Percentiles rank a stretch among this genome's conserved stretches.
Evolutionary conservation across 306 rosid genomes (phyloP).

Genomic region (Gillenia trifoliata): DNA sequence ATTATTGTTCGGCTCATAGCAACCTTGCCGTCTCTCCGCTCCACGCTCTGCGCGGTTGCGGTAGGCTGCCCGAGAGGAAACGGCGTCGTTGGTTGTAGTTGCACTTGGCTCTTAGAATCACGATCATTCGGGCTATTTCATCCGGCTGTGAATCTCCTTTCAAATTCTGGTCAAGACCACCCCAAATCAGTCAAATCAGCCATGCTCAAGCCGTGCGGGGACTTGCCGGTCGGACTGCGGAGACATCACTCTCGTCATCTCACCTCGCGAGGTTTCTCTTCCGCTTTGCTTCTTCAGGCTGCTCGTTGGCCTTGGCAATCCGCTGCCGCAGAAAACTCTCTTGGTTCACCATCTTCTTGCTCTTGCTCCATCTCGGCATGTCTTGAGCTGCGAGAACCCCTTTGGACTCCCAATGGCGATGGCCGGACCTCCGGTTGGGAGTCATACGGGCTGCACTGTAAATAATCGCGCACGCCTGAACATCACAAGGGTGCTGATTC

Average conservation of each 20-base stretch:
- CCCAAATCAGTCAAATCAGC: slow-evolving; percentile 25
- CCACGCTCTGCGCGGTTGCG: not conserved
- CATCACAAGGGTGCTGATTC: slow-evolving; percentile 56
- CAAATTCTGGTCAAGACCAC: slow-evolving; percentile 26
- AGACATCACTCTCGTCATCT: slow-evolving; percentile 22
- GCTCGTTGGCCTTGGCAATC: slow-evolving; percentile 16
- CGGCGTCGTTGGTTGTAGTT: not conserved
- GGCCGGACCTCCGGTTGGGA: slow-evolving; percentile 47
- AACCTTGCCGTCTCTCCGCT: not conserved
- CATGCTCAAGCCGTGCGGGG: not conserved
- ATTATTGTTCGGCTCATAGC: not conserved
- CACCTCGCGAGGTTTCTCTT: slow-evolving; percentile 22
- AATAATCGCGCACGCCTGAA: slow-evolving; percentile 50
- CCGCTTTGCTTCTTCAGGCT: slow-evolving; percentile 14
- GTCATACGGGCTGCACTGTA: slow-evolving; percentile 39
- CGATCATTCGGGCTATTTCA: slow-evolving; percentile 1
- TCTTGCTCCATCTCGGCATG: slow-evolving; percentile 30
- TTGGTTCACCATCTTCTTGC: slow-evolving; percentile 29
- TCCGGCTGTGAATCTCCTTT: slow-evolving; percentile 17
- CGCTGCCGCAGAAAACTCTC: slow-evolving; percentile 29
- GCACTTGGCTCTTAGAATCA: not conserved
- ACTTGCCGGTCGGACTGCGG: not conserved
- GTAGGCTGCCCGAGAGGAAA: not conserved
- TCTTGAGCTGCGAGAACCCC: slow-evolving; percentile 22
- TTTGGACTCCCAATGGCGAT: slow-evolving; percentile 22